Evolutionary conservation across 2,329 filamentous ascomycete genomes (phyloP).

Genomic region (Macrophomina pseudophaseolina): DNA sequence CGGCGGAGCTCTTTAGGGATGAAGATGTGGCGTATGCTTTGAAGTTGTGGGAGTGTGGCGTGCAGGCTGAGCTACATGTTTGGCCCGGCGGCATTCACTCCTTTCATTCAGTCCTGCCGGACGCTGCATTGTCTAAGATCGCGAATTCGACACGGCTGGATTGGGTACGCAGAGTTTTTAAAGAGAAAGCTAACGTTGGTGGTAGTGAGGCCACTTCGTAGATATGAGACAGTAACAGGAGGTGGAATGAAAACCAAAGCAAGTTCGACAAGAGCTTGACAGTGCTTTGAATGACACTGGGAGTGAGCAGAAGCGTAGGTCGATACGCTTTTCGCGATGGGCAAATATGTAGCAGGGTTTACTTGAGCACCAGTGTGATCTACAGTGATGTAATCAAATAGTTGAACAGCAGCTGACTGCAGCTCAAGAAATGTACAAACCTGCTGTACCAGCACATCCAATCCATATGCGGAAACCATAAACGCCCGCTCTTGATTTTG

Average conservation of each 20-base stretch:
- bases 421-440: neutral
- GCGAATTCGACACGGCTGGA: neutral
- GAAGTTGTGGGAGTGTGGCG: slow-evolving; percentile 48
- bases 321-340: too few species aligned
- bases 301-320: too few species aligned
- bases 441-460: neutral
- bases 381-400: neutral
- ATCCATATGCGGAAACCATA: neutral
- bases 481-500: neutral
- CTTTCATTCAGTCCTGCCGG: neutral
- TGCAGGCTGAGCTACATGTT: slow-evolving; percentile 52
- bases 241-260: too few species aligned
- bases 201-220: neutral
- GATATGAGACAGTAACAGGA: neutral
- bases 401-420: neutral
- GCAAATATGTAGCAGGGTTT: too few species aligned
- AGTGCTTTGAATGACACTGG: too few species aligned
- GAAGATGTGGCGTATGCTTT: slow-evolving; percentile 49
- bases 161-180: neutral
- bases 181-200: neutral
- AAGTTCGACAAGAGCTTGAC: too few species aligned
- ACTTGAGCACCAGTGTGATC: too few species aligned
- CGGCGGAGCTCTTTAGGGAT: slow-evolving; percentile 52
- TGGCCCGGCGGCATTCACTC: slow-evolving; percentile 41
- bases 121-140: neutral